A percentile compares a stretch with the other conserved stretches of the same genome.
phyloP scores from a whole-genome alignment of 1,284 basidiomycete species.

The Tilletiopsis washingtonensis region DNA sequence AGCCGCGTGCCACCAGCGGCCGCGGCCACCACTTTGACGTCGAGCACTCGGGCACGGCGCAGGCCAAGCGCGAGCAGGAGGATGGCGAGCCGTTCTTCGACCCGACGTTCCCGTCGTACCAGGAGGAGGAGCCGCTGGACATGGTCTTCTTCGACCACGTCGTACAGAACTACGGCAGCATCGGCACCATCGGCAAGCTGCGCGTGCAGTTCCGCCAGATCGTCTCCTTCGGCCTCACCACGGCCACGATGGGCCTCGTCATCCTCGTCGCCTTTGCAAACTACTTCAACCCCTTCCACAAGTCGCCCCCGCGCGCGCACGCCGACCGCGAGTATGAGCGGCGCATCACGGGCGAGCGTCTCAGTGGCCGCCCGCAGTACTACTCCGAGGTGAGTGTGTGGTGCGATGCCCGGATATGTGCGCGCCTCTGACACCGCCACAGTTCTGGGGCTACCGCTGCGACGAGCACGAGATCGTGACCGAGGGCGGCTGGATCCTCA shows the following conservation, averaged over 20 bases:
- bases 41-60: conserved; percentile 1
- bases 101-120: conserved; percentile 25
- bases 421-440: not conserved
- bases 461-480: conserved; percentile 45
- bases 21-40: conserved; percentile 7
- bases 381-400: conserved; percentile 35
- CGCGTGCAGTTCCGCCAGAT: conserved; percentile 35
- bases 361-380: conserved; percentile 37
- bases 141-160: conserved; percentile 44
- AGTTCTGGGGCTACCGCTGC: conserved; percentile 48
- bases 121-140: conserved; percentile 27
- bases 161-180: conserved; percentile 39
- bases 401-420: no score
- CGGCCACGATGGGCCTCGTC: conserved; percentile 20
- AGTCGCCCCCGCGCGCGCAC: conserved; percentile 26
- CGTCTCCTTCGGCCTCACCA: conserved; percentile 27
- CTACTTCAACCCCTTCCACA: conserved; percentile 43
- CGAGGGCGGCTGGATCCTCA: conserved; percentile 44
- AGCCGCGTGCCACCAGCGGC: not conserved
- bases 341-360: conserved; percentile 44
- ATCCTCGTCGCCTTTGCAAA: conserved; percentile 24
- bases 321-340: conserved; percentile 44
- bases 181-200: conserved; percentile 21
- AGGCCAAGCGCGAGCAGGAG: not conserved
- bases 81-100: conserved; percentile 26